Evolutionary conservation across 2,329 filamentous ascomycete species (phyloP).

Genomic region (Arthrobotrys conoides): DNA sequence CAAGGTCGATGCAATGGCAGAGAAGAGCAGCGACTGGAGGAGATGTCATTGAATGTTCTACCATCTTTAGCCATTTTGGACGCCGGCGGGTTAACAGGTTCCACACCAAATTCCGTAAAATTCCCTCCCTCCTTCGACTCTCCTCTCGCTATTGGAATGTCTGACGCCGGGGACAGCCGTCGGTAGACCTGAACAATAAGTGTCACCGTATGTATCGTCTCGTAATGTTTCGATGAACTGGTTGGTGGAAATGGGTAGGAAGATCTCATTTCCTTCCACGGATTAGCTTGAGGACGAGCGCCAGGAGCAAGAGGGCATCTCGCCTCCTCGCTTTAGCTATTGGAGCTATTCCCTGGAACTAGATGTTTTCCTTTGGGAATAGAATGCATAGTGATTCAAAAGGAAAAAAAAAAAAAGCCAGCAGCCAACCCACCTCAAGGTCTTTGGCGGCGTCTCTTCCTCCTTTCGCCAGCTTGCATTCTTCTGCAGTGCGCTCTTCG

Average conservation of each 20-base stretch:
- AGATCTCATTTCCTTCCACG: constrained; percentile 60
- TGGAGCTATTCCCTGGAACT: constrained; percentile 61
- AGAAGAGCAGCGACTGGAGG: constrained; percentile 43
- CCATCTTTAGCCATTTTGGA: constrained; percentile 61
- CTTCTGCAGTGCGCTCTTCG: constrained; percentile 56
- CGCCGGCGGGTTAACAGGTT: constrained; percentile 35
- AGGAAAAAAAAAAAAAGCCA: constrained; percentile 12
- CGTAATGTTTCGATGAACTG: constrained; percentile 37
- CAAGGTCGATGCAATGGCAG: constrained; percentile 43
- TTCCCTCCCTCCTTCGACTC: constrained; percentile 42
- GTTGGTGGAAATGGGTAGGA: constrained; percentile 59
- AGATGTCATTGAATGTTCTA: constrained; percentile 51
- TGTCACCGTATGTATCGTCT: background rate
- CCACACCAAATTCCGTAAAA: constrained; percentile 48
- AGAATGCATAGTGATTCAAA: constrained; percentile 57
- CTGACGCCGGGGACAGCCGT: constrained; percentile 20
- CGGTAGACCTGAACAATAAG: constrained; percentile 19
- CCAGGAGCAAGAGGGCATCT: constrained; percentile 40
- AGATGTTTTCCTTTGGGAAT: constrained; percentile 40
- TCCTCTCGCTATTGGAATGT: constrained; percentile 21
- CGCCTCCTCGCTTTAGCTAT: constrained; percentile 59
- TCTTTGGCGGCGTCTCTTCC: constrained; percentile 51
- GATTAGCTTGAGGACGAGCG: constrained; percentile 32
- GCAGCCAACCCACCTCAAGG: constrained; percentile 40
- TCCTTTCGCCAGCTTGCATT: constrained; percentile 61